These are phyloP conservation scores for Berkeleyomyces rouxiae DNA, from an alignment of 2,329 filamentous ascomycete species.

Conservation along the genomic window DNA sequence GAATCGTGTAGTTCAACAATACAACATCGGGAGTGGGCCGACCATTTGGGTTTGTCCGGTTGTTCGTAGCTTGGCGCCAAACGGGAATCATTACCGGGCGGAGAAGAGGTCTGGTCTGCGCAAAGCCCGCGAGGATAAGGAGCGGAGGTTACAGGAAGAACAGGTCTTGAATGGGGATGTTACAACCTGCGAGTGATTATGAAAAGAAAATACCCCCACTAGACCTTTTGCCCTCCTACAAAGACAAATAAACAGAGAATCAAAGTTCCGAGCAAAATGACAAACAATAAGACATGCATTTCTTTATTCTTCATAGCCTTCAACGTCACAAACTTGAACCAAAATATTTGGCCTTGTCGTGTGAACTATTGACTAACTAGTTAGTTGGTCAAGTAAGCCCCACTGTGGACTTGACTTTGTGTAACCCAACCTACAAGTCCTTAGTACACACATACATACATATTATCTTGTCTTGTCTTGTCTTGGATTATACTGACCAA, in stretches of 20 bases:
- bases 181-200: neutral
- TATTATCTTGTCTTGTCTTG: too few species aligned
- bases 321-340: too few species aligned
- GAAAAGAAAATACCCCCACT: too few species aligned
- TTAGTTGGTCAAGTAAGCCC: too few species aligned
- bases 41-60: constrained; percentile 1
- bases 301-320: neutral
- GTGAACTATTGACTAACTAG: too few species aligned
- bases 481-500: too few species aligned
- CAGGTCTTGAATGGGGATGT: neutral
- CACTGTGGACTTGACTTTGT: too few species aligned
- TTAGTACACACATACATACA: too few species aligned
- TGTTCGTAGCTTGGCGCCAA: constrained; percentile 1
- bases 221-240: too few species aligned
- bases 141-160: neutral
- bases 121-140: neutral
- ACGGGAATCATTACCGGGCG: neutral
- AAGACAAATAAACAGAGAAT: neutral
- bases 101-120: neutral
- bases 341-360: too few species aligned
- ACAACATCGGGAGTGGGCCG: neutral
- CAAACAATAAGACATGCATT: neutral
- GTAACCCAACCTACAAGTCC: too few species aligned
- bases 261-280: neutral
- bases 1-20: constrained; percentile 1